Evolutionary conservation across 768 basidiomycete genomes (phyloP).

Genomic region (Russula emetica): DNA sequence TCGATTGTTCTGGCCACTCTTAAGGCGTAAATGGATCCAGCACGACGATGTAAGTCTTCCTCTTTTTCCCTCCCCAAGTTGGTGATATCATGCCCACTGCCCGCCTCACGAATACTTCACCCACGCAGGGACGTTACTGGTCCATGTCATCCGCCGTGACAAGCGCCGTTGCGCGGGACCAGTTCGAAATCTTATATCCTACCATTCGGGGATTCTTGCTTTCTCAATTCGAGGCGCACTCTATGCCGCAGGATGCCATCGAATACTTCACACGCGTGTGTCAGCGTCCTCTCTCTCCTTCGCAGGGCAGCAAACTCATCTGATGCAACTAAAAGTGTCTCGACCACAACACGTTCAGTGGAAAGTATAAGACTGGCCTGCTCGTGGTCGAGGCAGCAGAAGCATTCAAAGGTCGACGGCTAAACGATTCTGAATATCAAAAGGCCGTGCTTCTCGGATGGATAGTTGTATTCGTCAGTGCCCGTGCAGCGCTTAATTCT

Average conservation of each 20-base stretch:
- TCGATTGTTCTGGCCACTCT: not conserved
- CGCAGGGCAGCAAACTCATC: slow-evolving; percentile 14
- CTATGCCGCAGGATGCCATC: slow-evolving; percentile 79
- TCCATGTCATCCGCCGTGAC: not conserved
- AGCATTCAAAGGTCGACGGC: slow-evolving; percentile 66
- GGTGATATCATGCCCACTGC: slow-evolving; percentile 1
- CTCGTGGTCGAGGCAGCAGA: slow-evolving; percentile 91
- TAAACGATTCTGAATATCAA: slow-evolving; percentile 83
- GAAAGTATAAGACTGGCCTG: slow-evolving; percentile 92
- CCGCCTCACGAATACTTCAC: not conserved
- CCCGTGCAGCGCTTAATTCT: slow-evolving; percentile 34
- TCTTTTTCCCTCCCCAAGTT: not conserved
- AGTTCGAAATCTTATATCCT: slow-evolving; percentile 45
- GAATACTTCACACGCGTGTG: slow-evolving; percentile 80
- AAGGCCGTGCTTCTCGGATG: slow-evolving; percentile 87
- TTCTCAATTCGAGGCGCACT: slow-evolving; percentile 56
- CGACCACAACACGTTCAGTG: slow-evolving; percentile 89
- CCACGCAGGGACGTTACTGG: not conserved
- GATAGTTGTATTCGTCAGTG: slow-evolving; percentile 88
- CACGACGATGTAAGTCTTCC: too few relatives aligned
- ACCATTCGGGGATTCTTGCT: slow-evolving; percentile 75
- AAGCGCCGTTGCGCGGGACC: slow-evolving; percentile 8
- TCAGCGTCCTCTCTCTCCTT: slow-evolving; percentile 17
- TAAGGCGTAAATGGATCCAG: not conserved
- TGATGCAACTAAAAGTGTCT: slow-evolving; percentile 51